Conservation (phyloP, 345 rosid species). For the Hypericum perforatum region DNA sequence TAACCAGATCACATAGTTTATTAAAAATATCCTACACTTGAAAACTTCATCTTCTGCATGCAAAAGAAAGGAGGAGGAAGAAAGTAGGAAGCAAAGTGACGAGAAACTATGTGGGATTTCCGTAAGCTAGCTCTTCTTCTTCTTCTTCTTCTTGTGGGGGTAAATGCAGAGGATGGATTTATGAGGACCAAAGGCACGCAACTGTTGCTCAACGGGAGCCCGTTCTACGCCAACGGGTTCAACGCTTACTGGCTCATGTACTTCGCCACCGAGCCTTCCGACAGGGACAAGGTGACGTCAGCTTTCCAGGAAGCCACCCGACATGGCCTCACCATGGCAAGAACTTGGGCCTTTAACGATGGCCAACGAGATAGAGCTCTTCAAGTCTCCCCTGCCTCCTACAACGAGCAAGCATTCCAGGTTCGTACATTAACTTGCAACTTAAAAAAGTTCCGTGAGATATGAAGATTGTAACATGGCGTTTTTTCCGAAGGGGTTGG, state of each 20-base stretch:
- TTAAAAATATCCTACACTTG: too few species aligned
- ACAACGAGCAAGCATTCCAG: slow-evolving; percentile 67
- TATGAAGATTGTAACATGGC: background rate
- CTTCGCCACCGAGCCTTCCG: slow-evolving; percentile 60
- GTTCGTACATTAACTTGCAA: slow-evolving; percentile 16
- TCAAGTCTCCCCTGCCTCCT: slow-evolving; percentile 64
- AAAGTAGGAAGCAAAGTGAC: too few species aligned
- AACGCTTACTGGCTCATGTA: slow-evolving; percentile 94
- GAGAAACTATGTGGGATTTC: slow-evolving; percentile 5
- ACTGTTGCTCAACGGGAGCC: slow-evolving; percentile 54
- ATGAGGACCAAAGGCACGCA: slow-evolving; percentile 53
- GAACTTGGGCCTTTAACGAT: slow-evolving; percentile 94
- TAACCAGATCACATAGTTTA: too few species aligned
- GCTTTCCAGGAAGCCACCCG: slow-evolving; percentile 57
- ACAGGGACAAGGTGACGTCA: slow-evolving; percentile 44
- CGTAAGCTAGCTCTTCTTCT: slow-evolving; percentile 9
- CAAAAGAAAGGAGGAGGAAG: too few species aligned
- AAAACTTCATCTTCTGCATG: too few species aligned
- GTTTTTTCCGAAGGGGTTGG: slow-evolving; percentile 66
- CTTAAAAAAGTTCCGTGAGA: background rate
- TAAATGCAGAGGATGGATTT: slow-evolving; percentile 47
- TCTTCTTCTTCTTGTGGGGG: slow-evolving; percentile 20
- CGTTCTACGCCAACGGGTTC: slow-evolving; percentile 80
- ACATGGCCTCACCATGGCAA: slow-evolving; percentile 63
- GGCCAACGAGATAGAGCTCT: slow-evolving; percentile 63